Evolutionary conservation across 371 early-diverging fungal genomes (phyloP), one percentile per base, ranked within the genome.

Genomic region (Apophysomyces sp.): DNA sequence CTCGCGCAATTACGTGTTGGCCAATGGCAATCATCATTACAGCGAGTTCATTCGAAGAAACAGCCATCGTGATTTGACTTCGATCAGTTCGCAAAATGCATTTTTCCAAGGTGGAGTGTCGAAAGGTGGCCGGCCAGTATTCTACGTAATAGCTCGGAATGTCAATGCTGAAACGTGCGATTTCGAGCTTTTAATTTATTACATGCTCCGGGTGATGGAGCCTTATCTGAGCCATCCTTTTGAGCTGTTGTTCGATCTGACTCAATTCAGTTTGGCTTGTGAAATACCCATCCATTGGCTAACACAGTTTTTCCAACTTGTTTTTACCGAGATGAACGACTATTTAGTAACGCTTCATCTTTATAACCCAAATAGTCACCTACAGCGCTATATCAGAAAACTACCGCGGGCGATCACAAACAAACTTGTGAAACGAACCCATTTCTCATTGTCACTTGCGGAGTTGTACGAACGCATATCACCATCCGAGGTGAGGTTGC

Each of bases 71-170:
- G 88, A 78, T 65, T 71, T 83, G 0, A 87, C 89, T 18, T 58
- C 77, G 6, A 81, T 92, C 30, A 83, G 80, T 54, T 74, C 89
- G 30, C 82, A 82, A 63, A 78, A 86, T 34, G 74, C 89, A 5
- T 83, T 94, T 60, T 96, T 91, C 59, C 86, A 90, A 40, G 91
- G 89, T 9, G 93, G 93, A 4, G 63, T 80, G 16, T 92, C 93
- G 4, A 91, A 90, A 63, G 92, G 84, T 39, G 80, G 85, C 12
- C 74, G 89, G 36, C 93, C 93, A 0, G 92, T 96, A 1, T 83
- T 95, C 58, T 96, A 95, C 74, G 83, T 89, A 65, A 86, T 95
- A 36, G 76, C 86, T 32, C 85, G 94, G 30, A 73, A 88, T 16
- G 58, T 95, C 31, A 83, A 83, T 54, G 68, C 86, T 37, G 91